Percentiles rank a stretch among this genome's conserved stretches.
Evolutionary conservation across 2,329 filamentous ascomycete species (phyloP).

Genomic region (Fragosphaeria purpurea): DNA sequence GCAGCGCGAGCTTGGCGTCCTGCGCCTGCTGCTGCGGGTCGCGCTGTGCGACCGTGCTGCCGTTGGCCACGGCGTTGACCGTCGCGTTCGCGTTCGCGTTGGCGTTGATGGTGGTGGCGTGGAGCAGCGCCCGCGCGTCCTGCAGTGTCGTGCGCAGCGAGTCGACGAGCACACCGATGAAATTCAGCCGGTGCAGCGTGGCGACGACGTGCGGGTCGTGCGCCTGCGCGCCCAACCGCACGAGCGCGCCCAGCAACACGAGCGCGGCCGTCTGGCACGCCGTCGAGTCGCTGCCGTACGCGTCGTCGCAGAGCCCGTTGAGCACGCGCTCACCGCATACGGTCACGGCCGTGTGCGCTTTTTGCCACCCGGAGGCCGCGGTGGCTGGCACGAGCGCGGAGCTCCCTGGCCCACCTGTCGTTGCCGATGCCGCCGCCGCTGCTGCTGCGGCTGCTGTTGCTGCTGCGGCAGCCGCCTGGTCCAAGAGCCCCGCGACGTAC

Average conservation of each 20-base stretch:
- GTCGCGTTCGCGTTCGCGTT: too few species aligned
- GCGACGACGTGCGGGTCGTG: slow-evolving; percentile 68
- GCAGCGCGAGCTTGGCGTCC: slow-evolving; percentile 67
- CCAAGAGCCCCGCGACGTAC: slow-evolving; percentile 63
- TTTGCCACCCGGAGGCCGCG: slow-evolving; percentile 28
- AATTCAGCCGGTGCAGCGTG: slow-evolving; percentile 74
- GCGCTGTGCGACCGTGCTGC: slow-evolving; percentile 7
- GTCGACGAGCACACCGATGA: slow-evolving; percentile 82
- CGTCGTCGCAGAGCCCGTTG: slow-evolving; percentile 85
- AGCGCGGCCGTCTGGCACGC: slow-evolving; percentile 77
- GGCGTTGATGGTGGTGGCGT: slow-evolving; percentile 17
- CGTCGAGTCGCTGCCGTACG: slow-evolving; percentile 68
- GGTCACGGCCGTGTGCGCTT: slow-evolving; percentile 63
- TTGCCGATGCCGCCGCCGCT: too few species aligned
- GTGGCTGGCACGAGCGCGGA: slow-evolving; percentile 29
- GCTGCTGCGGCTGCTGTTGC: slow-evolving; percentile 17
- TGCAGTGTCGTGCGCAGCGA: slow-evolving; percentile 67
- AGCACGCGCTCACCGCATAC: slow-evolving; percentile 66
- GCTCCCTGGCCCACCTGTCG: slow-evolving; percentile 16
- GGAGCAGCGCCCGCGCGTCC: slow-evolving; percentile 49
- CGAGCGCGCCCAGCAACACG: slow-evolving; percentile 69
- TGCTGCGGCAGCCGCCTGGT: slow-evolving; percentile 35
- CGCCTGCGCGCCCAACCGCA: slow-evolving; percentile 62
- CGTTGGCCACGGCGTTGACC: too few species aligned
- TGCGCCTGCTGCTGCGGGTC: slow-evolving; percentile 40